Evolutionary conservation across 2,329 filamentous ascomycete species (phyloP).

Genomic region (Elsinoe arachidis): DNA sequence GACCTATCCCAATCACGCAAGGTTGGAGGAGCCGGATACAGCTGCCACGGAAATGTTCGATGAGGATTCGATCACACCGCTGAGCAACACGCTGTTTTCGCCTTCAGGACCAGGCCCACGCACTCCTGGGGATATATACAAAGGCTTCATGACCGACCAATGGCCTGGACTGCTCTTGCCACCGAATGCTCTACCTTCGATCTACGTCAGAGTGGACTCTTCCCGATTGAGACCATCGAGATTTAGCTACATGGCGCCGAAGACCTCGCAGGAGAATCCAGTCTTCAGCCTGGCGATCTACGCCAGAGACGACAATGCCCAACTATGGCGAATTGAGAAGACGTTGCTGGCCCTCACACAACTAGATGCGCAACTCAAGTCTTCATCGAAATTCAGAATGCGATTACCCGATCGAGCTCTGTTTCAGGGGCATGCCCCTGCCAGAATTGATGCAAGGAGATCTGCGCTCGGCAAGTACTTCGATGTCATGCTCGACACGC

Average conservation of each 20-base stretch:
- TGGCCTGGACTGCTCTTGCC: conserved; percentile 78
- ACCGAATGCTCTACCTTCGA: conserved; percentile 78
- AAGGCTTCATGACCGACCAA: conserved; percentile 72
- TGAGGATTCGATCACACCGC: background rate
- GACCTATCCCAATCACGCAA: conserved; percentile 24
- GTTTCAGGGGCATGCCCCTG: conserved; percentile 87
- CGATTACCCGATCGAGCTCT: conserved; percentile 75
- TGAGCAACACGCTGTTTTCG: background rate
- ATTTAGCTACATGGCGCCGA: conserved; percentile 71
- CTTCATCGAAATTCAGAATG: conserved; percentile 61
- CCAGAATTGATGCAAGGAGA: conserved; percentile 81
- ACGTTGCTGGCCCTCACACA: conserved; percentile 72
- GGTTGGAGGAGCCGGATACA: conserved; percentile 20
- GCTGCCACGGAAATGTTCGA: conserved; percentile 9
- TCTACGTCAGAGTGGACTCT: conserved; percentile 80
- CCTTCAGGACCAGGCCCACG: conserved; percentile 6
- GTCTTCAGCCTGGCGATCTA: conserved; percentile 87
- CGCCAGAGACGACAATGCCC: conserved; percentile 63
- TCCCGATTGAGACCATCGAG: conserved; percentile 91
- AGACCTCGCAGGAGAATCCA: conserved; percentile 77
- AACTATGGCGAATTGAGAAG: conserved; percentile 93
- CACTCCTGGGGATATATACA: conserved; percentile 51
- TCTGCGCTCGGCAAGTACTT: conserved; percentile 76
- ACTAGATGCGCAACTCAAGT: conserved; percentile 72
- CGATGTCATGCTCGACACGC: conserved; percentile 73